Base-by-base conservation (phyloP, 2,329 filamentous ascomycete genomes). In the Dactylellina leptospora region DNA sequence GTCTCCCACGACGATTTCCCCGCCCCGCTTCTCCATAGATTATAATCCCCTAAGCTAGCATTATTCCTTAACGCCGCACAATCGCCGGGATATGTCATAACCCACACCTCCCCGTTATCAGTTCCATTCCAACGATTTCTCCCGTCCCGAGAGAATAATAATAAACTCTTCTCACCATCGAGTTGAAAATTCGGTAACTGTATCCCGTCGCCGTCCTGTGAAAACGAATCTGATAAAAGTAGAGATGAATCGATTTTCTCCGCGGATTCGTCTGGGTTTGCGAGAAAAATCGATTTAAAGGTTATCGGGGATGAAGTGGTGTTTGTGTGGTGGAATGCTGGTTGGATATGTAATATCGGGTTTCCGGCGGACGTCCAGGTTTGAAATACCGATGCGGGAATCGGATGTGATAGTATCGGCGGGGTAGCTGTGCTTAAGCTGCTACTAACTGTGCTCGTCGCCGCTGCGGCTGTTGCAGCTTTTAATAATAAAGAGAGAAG, bases 281-380 rank as follows among this genome's bases (percentile, higher is more conserved):
- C 68, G 4, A 72, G 53, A n/a, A 64, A 58, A 3, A 64, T 30
- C n/a, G 68, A 63, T 45, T 53, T 59, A 38, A 72, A 72, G 45
- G 23, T 53, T 51, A 64, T 5, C 11, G 59, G 36, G 11, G 59
- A 54, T 0, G 44, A 20, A 13, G 64, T 25, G 16, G 50, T 42
- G 10, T 45, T 63, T 23, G 51, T 53, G 27, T 63, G 58, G 53
- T 72, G 48, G 28, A 72, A 55, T 4, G 68, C 47, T 2, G 59
- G 68, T 54, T 72, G 68, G 27, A 72, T 59, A 38, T 72, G 68
- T 4, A 72, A 30, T 23, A 72, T 54, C 8, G 68, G 68, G 38
- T 51, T 72, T 13, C 59, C 59, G 18, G 68, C 45, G 42, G 68
- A 58, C 5, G 51, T 72, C 45, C 55, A 63, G 1, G 68, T 72